phyloP scores from a whole-genome alignment of 129 eudicot genomes.

The Tagetes patula region DNA sequence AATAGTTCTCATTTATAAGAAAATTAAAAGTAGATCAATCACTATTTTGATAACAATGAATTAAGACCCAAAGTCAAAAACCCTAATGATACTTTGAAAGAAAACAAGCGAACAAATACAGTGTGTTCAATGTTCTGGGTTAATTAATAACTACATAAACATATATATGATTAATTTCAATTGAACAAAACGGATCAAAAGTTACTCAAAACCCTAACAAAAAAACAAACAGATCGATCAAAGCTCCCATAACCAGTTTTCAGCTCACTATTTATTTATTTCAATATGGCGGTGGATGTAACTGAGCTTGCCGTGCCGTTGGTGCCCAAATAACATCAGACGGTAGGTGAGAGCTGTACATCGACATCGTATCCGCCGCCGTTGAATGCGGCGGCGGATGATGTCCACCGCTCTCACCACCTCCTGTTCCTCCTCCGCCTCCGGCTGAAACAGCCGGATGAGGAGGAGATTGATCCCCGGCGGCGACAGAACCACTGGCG shows the following conservation, averaged over 20 bases:
- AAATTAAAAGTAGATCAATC: too few species aligned
- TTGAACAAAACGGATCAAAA: constrained; percentile 20
- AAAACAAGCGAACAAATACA: neutral
- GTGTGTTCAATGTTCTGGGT: neutral
- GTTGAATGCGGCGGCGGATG: constrained; percentile 20
- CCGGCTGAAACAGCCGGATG: constrained; percentile 34
- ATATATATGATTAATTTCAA: neutral
- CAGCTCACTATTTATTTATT: neutral
- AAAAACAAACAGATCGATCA: neutral
- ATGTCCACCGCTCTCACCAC: constrained; percentile 4
- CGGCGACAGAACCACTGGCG: constrained; percentile 23
- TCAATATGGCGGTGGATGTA: constrained; percentile 53
- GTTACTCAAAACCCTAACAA: constrained; percentile 21
- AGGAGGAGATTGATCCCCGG: constrained; percentile 32
- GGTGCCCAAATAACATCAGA: constrained; percentile 81
- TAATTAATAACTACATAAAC: neutral
- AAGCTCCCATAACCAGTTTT: neutral
- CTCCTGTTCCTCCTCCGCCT: constrained; percentile 33
- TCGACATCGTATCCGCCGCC: constrained; percentile 37
- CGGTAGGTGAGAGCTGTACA: constrained; percentile 49
- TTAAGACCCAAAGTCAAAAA: neutral
- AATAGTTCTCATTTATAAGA: too few species aligned
- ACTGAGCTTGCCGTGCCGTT: constrained; percentile 55
- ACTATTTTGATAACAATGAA: too few species aligned
- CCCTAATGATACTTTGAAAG: neutral